phyloP scores from a whole-genome alignment of 768 basidiomycete species.

The Plicaturopsis crispa region DNA sequence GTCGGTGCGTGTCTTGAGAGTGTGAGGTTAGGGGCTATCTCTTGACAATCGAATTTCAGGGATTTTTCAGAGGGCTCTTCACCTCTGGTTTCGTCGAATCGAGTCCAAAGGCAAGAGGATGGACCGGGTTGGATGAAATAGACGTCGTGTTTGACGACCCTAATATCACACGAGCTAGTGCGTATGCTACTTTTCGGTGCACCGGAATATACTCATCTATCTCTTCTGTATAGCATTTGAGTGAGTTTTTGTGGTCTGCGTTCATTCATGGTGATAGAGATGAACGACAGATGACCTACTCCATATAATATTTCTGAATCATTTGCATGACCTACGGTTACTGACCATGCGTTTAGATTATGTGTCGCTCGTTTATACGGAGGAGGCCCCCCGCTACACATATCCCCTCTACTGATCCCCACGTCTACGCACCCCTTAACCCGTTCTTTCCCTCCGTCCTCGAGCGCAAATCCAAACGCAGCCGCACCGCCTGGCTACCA shows the following conservation, averaged over 20 bases:
- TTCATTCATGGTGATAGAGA: no score
- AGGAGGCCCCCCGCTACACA: constrained; percentile 67
- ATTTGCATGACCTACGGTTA: no score
- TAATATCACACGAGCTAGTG: constrained; percentile 85
- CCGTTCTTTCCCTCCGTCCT: constrained; percentile 41
- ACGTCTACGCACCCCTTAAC: constrained; percentile 66
- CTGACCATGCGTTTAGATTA: no score
- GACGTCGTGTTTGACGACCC: constrained; percentile 72
- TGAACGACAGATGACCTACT: no score
- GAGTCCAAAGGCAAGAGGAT: constrained; percentile 3
- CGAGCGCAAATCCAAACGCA: constrained; percentile 13
- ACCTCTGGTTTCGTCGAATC: constrained; percentile 74
- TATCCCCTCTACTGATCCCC: constrained; percentile 60
- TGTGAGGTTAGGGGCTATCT: background rate
- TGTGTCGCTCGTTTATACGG: constrained; percentile 86
- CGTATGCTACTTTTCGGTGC: no score
- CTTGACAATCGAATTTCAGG: constrained; percentile 29
- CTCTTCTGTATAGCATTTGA: constrained; percentile 66
- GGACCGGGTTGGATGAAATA: constrained; percentile 41
- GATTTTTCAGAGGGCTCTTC: constrained; percentile 86
- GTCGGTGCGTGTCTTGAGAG: constrained; percentile 42
- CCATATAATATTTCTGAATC: constrained; percentile 4
- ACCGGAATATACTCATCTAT: no score
- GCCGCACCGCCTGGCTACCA: constrained; percentile 50
- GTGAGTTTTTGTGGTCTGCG: constrained; percentile 45